A percentile compares a stretch with the other conserved stretches of the same genome.
Evolutionary conservation across 805 yeast species (phyloP).

Genomic region (Wickerhamiella nectarea): DNA sequence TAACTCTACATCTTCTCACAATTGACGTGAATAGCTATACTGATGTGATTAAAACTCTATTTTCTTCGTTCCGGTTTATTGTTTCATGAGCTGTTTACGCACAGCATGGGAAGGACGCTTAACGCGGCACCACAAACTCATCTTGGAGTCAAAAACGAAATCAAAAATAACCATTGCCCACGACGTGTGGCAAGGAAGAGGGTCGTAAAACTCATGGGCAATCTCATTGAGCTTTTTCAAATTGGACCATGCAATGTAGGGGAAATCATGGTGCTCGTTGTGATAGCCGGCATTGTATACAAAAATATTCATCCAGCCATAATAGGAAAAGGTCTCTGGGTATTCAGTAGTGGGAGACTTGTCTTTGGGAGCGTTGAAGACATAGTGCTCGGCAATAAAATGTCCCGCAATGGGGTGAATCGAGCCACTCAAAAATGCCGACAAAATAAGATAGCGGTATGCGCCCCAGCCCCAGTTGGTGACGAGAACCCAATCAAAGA

Average conservation of each 20-base stretch:
- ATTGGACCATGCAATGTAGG: constrained; percentile 81
- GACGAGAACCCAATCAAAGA: constrained; percentile 46
- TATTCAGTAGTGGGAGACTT: constrained; percentile 16
- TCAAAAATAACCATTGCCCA: constrained; percentile 69
- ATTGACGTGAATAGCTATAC: no score
- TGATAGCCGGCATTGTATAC: constrained; percentile 93
- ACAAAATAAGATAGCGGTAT: constrained; percentile 50
- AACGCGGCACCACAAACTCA: constrained; percentile 69
- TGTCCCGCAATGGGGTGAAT: constrained; percentile 92
- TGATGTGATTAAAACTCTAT: no score
- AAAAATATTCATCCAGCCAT: constrained; percentile 60
- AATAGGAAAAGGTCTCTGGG: constrained; percentile 79
- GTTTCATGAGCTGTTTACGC: constrained; percentile 3
- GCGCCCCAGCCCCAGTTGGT: constrained; percentile 50
- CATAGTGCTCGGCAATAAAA: constrained; percentile 88
- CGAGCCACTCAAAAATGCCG: constrained; percentile 81
- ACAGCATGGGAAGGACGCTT: constrained; percentile 33
- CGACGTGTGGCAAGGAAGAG: constrained; percentile 59
- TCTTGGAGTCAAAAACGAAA: constrained; percentile 54
- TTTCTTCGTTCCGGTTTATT: no score
- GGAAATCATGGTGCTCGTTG: constrained; percentile 92
- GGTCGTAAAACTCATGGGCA: constrained; percentile 71
- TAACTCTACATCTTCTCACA: no score
- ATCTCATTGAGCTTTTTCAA: constrained; percentile 48
- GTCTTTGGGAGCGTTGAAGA: constrained; percentile 31